These are phyloP conservation scores for Paramecium caudatum DNA, from an alignment of 73 alveolate species.

Conservation along the genomic window DNA sequence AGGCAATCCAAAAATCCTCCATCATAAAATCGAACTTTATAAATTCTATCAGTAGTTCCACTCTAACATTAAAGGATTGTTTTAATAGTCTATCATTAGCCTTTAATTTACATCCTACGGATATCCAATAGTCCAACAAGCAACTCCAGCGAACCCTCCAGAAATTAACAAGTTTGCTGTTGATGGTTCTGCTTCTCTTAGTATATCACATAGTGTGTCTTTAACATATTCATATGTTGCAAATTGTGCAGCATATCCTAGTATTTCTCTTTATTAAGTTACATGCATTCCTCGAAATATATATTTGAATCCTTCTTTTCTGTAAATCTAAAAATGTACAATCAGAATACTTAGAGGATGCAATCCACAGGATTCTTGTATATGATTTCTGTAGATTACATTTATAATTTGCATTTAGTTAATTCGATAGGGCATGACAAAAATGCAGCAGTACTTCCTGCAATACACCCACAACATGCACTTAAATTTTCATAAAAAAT, in stretches of 20 bases:
- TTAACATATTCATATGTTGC: constrained; percentile 68
- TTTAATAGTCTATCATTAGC: constrained; percentile 57
- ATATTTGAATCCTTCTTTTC: constrained; percentile 68
- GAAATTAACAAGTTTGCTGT: constrained; percentile 12
- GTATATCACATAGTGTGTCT: not conserved
- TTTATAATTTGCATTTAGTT: constrained; percentile 77
- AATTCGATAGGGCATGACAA: constrained; percentile 77
- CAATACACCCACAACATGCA: constrained; percentile 71
- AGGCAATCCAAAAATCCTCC: constrained; percentile 80
- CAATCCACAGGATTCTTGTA: constrained; percentile 71
- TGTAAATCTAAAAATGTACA: not conserved
- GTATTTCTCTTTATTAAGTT: constrained; percentile 64
- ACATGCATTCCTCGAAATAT: constrained; percentile 71
- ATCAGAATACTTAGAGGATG: not conserved
- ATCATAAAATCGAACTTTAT: constrained; percentile 66
- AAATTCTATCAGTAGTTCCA: not conserved
- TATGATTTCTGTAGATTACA: constrained; percentile 47
- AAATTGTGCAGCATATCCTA: constrained; percentile 71
- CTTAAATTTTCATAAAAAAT: not conserved
- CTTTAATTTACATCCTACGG: constrained; percentile 67
- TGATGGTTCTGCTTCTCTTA: constrained; percentile 33
- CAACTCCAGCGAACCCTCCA: constrained; percentile 72
- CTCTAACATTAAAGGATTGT: constrained; percentile 71
- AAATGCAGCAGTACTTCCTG: constrained; percentile 74
- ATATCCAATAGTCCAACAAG: constrained; percentile 67